Evolutionary conservation across 2,329 filamentous ascomycete species (phyloP), one percentile per base, ranked within the genome.

Genomic region (Paraphoma chrysanthemicola): DNA sequence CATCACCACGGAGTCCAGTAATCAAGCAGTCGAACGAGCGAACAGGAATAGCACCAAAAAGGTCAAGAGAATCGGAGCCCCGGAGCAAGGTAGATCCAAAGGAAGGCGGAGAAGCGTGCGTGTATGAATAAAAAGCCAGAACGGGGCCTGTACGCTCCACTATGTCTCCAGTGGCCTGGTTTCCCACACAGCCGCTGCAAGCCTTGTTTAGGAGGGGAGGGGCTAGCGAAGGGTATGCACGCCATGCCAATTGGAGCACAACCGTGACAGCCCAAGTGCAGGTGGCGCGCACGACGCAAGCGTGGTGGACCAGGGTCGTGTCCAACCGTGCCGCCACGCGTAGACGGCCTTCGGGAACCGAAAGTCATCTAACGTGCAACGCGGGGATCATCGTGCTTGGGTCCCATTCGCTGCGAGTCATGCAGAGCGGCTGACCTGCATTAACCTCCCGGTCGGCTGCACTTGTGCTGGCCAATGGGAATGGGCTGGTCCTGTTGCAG

Each of bases 281-380:
- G 3, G 33, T 36, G 33, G 33, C 33, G 14, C 33, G 33, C 33
- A 36, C 33, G 6, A 5, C 17, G 38, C 7, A 36, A n/a, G n/a
- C 11, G 30, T 16, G 10, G 4, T 28, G 46, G n/a, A 17, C 33
- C 28, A 48, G 31, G 23, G 16, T 29, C n/a, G 11, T 14, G 39
- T n/a, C 33, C 18, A 6, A 30, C 33, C n/a, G 29, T 48, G 33
- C 45, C n/a, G 18, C 45, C 16, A 14, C 33, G 33, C 47, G 47
- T 28, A 9, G 47, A 42, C 47, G 36, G 36, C 18, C 33, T 31
- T 41, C 47, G 47, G 33, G 47, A 49, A 42, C 47, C 47, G 47
- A 49, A 49, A 31, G 36, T 41, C 16, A 41, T 49, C 33, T 41
- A 39, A 42, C 36, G 17, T 41, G 17, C 18, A 41, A 29, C 14